A percentile compares a stretch with the other conserved stretches of the same genome.
These are phyloP conservation scores for Hypoxylon sp. DNA, from an alignment of 2,329 filamentous ascomycete genomes.

Conservation along the genomic window DNA sequence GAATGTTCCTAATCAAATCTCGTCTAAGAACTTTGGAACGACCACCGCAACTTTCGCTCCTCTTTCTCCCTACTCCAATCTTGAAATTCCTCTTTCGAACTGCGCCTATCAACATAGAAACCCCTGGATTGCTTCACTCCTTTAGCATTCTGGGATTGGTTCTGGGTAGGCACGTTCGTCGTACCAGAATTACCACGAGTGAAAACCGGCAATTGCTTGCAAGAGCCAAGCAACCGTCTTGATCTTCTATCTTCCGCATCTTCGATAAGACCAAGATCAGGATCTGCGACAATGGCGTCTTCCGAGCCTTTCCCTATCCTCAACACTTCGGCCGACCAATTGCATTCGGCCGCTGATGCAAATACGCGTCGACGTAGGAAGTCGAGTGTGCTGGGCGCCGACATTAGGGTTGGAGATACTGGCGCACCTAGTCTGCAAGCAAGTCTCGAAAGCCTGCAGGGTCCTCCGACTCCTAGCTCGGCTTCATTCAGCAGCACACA, in stretches of 20 bases:
- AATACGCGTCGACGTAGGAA: slow-evolving; percentile 60
- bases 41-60: slow-evolving; percentile 16
- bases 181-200: slow-evolving; percentile 9
- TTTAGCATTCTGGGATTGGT: slow-evolving; percentile 31
- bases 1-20: slow-evolving; percentile 9
- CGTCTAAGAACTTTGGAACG: slow-evolving; percentile 8
- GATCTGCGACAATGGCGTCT: slow-evolving; percentile 51
- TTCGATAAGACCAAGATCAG: slow-evolving; percentile 4
- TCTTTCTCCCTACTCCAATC: slow-evolving; percentile 13
- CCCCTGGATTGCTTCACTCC: slow-evolving; percentile 37
- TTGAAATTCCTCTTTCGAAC: slow-evolving; percentile 4
- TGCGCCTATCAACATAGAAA: slow-evolving; percentile 6
- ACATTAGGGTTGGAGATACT: slow-evolving; percentile 64
- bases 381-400: slow-evolving; percentile 63
- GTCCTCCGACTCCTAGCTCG: slow-evolving; percentile 34
- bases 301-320: slow-evolving; percentile 66
- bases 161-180: slow-evolving; percentile 17
- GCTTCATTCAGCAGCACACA: slow-evolving; percentile 26
- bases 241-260: neutral
- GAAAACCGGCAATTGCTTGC: slow-evolving; percentile 7
- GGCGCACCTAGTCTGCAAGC: slow-evolving; percentile 64
- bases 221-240: slow-evolving; percentile 1
- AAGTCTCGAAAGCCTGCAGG: slow-evolving; percentile 57
- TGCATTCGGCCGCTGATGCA: slow-evolving; percentile 51
- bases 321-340: slow-evolving; percentile 59